phyloP scores from a whole-genome alignment of 331 rosid species.

The Malus hybrid region DNA sequence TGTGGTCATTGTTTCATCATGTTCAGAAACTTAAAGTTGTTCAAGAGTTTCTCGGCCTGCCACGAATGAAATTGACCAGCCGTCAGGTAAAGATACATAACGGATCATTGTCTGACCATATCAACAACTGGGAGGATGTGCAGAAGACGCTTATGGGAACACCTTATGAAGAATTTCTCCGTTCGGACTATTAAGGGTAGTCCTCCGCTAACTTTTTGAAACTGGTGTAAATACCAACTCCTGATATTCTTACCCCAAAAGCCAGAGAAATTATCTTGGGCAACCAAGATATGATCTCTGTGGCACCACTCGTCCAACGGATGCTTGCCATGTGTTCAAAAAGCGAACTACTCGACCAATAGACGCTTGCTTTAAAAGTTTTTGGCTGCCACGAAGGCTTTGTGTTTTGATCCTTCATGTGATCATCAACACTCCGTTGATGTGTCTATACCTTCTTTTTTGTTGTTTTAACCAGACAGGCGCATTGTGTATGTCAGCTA shows the following conservation, averaged over 20 bases:
- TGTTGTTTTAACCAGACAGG: not conserved
- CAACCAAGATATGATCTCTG: too few relatives aligned
- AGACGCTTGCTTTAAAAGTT: not conserved
- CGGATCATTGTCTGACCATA: slow-evolving; percentile 61
- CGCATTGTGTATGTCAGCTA: slow-evolving; percentile 31
- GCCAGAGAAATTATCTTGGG: not conserved
- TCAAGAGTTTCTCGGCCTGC: slow-evolving; percentile 63
- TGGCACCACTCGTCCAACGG: too few relatives aligned
- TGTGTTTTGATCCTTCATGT: slow-evolving; percentile 17
- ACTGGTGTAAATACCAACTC: slow-evolving; percentile 46
- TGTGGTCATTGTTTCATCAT: not conserved
- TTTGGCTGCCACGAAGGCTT: slow-evolving; percentile 26
- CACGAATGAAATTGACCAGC: slow-evolving; percentile 57
- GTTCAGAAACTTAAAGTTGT: slow-evolving; percentile 72
- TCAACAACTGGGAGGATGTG: slow-evolving; percentile 81
- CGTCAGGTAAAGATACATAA: slow-evolving; percentile 83
- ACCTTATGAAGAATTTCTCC: slow-evolving; percentile 59
- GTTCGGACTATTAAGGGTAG: slow-evolving; percentile 40
- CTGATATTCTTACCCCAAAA: slow-evolving; percentile 13
- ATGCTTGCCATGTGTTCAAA: too few relatives aligned
- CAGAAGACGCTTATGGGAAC: slow-evolving; percentile 60
- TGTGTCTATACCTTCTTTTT: slow-evolving; percentile 7
- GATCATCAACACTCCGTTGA: slow-evolving; percentile 29
- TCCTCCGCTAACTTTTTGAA: slow-evolving; percentile 23
- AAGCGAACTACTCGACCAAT: too few relatives aligned